A percentile compares a stretch with the other conserved stretches of the same genome.
These are phyloP conservation scores for Parachaetomium inaequale DNA, from an alignment of 495 filamentous ascomycete species.

Conservation along the genomic window DNA sequence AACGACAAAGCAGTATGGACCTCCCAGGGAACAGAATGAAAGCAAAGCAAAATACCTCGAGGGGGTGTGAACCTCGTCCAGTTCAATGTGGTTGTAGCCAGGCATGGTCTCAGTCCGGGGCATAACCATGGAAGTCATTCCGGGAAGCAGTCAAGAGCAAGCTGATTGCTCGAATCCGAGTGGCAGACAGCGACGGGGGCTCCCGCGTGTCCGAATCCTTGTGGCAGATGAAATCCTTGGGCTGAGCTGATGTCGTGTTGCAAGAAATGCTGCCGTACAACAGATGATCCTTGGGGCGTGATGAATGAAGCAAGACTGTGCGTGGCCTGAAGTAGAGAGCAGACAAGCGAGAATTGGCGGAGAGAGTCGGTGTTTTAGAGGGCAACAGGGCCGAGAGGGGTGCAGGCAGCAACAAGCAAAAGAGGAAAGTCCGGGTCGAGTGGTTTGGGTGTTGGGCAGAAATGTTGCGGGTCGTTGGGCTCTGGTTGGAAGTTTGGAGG, in stretches of 20 bases:
- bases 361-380: conserved; percentile 7
- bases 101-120: conserved; percentile 46
- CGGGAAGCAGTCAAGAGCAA: conserved; percentile 25
- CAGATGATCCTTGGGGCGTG: conserved; percentile 23
- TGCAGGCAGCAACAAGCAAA: conserved; percentile 1
- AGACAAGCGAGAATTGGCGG: conserved; percentile 3
- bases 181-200: conserved; percentile 19
- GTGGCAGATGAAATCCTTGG: conserved; percentile 29
- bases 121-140: conserved; percentile 46
- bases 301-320: conserved; percentile 5
- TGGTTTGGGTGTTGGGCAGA: conserved; percentile 41
- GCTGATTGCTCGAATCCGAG: conserved; percentile 22
- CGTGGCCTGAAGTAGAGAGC: conserved; percentile 1
- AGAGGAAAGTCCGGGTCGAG: conserved; percentile 10
- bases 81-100: conserved; percentile 46
- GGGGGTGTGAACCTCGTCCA: conserved; percentile 53
- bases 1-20: conserved; percentile 30
- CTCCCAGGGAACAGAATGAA: conserved; percentile 33
- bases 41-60: conserved; percentile 48
- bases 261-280: conserved; percentile 22
- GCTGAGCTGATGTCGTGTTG: conserved; percentile 26
- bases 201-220: conserved; percentile 23
- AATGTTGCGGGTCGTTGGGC: conserved; percentile 45
- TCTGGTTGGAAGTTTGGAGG: conserved; percentile 32
- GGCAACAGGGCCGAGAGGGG: neutral